Percentiles rank a stretch among this genome's conserved stretches.
phyloP scores from a whole-genome alignment of 2,329 filamentous ascomycete genomes.

The Dothistroma septosporum region DNA sequence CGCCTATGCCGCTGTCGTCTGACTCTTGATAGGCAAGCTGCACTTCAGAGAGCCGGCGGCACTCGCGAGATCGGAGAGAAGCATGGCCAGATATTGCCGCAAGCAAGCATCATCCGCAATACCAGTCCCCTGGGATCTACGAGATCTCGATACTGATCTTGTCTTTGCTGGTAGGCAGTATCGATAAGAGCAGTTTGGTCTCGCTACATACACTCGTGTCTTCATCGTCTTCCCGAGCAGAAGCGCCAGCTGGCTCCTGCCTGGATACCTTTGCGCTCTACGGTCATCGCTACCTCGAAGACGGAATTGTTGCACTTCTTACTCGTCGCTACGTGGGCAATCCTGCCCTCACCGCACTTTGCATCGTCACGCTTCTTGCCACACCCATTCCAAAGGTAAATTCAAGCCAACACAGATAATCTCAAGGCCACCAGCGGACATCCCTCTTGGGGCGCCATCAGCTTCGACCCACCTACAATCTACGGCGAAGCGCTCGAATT shows the following conservation, averaged over 20 bases:
- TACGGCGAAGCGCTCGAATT: constrained; percentile 9
- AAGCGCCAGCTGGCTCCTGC: constrained; percentile 8
- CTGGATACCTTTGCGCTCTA: constrained; percentile 5
- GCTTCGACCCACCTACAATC: constrained; percentile 4
- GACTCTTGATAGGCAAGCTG: constrained; percentile 10
- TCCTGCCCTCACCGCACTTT: constrained; percentile 9
- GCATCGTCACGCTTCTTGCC: constrained; percentile 6
- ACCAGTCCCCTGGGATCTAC: too few species aligned
- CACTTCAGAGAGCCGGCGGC: constrained; percentile 2
- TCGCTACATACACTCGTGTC: constrained; percentile 5
- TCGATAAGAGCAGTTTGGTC: constrained; percentile 5
- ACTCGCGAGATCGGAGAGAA: constrained; percentile 1
- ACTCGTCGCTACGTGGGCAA: constrained; percentile 9
- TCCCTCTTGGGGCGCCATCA: constrained; percentile 3
- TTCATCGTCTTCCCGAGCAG: constrained; percentile 8
- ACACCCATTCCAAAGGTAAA: constrained; percentile 10
- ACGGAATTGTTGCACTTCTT: constrained; percentile 9
- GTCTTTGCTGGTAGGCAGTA: not conserved
- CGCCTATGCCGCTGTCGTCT: constrained; percentile 6
- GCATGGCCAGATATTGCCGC: constrained; percentile 2
- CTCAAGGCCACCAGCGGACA: not conserved
- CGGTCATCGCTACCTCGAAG: constrained; percentile 3
- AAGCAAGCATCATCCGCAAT: too few species aligned
- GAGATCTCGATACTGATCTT: too few species aligned
- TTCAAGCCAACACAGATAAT: not conserved